Conservation (phyloP, 768 basidiomycete genomes). For the Kwoniella europaea region DNA sequence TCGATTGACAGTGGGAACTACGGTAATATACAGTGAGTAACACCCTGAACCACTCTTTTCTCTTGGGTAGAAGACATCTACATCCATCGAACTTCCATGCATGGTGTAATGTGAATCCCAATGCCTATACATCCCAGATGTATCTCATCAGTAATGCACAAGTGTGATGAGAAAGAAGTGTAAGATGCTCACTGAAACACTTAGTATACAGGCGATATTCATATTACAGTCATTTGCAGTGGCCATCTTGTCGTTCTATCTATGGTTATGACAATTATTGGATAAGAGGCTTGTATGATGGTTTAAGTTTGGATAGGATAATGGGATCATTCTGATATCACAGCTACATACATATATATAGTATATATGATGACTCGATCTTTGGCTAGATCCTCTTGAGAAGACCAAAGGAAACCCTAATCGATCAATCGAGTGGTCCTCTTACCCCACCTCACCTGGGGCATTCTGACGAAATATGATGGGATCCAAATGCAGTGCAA, state of each 20-base stretch:
- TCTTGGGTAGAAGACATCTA: constrained; percentile 37
- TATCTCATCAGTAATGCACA: not conserved
- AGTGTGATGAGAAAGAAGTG: not conserved
- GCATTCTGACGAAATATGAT: too few species aligned
- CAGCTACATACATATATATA: too few species aligned
- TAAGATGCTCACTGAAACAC: constrained; percentile 22
- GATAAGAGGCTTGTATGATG: too few species aligned
- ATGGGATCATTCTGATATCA: too few species aligned
- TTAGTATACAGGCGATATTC: constrained; percentile 19
- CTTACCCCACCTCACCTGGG: too few species aligned
- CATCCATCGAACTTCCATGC: constrained; percentile 43
- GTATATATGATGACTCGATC: too few species aligned
- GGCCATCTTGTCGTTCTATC: constrained; percentile 7
- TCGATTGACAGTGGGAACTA: constrained; percentile 2
- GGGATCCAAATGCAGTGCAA: not conserved
- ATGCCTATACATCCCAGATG: constrained; percentile 2
- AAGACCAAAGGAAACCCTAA: too few species aligned
- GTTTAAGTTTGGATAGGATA: too few species aligned
- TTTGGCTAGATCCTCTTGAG: too few species aligned
- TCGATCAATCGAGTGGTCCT: too few species aligned
- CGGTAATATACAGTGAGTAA: constrained; percentile 34
- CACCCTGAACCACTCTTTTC: constrained; percentile 46
- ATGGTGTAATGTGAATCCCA: constrained; percentile 33
- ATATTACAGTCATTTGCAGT: constrained; percentile 31
- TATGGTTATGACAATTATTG: too few species aligned